Evolutionary conservation across 805 yeast species (phyloP).

Genomic region (Sporopachydermia lactativora): DNA sequence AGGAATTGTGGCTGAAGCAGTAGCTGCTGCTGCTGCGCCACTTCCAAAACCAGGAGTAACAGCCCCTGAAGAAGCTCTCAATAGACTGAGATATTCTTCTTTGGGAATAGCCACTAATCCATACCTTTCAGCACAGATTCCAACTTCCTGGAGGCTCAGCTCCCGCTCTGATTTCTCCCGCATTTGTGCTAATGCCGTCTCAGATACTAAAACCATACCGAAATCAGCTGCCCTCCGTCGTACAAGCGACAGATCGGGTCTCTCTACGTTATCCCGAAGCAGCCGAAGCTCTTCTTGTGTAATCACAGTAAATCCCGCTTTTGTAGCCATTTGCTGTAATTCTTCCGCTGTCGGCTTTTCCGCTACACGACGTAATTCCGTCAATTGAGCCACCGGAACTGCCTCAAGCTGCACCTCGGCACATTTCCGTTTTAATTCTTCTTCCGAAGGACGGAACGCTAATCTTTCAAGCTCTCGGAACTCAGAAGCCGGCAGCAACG

Average conservation of each 20-base stretch:
- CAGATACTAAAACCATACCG: background rate
- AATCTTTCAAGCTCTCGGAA: slow-evolving; percentile 6
- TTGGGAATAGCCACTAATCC: slow-evolving; percentile 9
- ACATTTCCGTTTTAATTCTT: slow-evolving; percentile 19
- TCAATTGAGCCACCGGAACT: slow-evolving; percentile 21
- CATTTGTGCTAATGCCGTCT: background rate
- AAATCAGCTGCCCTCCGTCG: background rate
- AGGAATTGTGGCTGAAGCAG: too few species aligned
- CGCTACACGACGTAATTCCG: slow-evolving; percentile 8
- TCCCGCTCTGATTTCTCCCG: background rate
- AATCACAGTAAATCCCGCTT: background rate
- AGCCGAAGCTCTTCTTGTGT: background rate
- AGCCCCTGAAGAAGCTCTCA: slow-evolving; percentile 8
- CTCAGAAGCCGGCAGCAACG: slow-evolving; percentile 11
- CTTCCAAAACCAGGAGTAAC: slow-evolving; percentile 12
- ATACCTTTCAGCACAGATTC: slow-evolving; percentile 5
- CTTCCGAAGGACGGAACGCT: slow-evolving; percentile 13
- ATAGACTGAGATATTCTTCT: slow-evolving; percentile 8
- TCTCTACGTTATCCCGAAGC: background rate
- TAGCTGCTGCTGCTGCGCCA: too few species aligned
- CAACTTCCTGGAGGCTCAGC: slow-evolving; percentile 7
- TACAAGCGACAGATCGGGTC: background rate
- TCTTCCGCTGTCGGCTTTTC: slow-evolving; percentile 11
- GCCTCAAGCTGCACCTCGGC: slow-evolving; percentile 17
- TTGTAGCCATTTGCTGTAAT: background rate